Evolutionary conservation across 2,329 filamentous ascomycete species (phyloP), one percentile per base, ranked within the genome.

Genomic region (Ophiostoma sp.): DNA sequence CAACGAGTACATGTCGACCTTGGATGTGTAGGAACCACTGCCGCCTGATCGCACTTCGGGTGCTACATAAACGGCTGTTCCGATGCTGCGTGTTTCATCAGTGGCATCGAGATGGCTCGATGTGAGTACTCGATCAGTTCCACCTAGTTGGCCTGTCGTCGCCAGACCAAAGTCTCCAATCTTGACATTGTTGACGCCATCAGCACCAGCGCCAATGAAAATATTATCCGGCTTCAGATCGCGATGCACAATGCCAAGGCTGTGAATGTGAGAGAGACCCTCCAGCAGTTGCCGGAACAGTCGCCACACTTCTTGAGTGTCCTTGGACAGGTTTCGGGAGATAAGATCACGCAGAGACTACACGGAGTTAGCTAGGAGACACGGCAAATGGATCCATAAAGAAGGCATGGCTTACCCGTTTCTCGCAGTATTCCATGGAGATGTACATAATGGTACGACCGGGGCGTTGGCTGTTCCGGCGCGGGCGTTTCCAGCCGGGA

Each of bases 351-450:
- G 89, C 44, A 99, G 84, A 0, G 95, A 98, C 84, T 27, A 27
- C 27, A 27, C 27, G 27, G 27, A 27, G 27, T 27, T 27, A 27
- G 27, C 27, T 27, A 27, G 27, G 27, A 27, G 27, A 27, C 27
- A 27, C 27, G 27, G 27, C 27, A 27, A 27, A 27, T 27, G 27
- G 27, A 27, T 27, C 27, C 27, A 27, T 27, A 27, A 27, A 27
- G 27, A 27, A 27, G 27, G 27, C 27, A 27, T 27, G 27, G 27
- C 27, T 27, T 27, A 27, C 27, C 27, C 91, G 87, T 75, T 94
- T 95, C 76, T 98, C 94, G 75, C 95, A 99, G 73, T 97, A 96
- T 76, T 99, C 95, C 95, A 99, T 99, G 70, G 96, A 95, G 68
- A 99, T 98, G 76, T 97, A 99, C 58, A 99, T 83, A 6, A 93